These are phyloP conservation scores for Collybia mongolica DNA, from an alignment of 768 basidiomycete species.

Conservation along the genomic window DNA sequence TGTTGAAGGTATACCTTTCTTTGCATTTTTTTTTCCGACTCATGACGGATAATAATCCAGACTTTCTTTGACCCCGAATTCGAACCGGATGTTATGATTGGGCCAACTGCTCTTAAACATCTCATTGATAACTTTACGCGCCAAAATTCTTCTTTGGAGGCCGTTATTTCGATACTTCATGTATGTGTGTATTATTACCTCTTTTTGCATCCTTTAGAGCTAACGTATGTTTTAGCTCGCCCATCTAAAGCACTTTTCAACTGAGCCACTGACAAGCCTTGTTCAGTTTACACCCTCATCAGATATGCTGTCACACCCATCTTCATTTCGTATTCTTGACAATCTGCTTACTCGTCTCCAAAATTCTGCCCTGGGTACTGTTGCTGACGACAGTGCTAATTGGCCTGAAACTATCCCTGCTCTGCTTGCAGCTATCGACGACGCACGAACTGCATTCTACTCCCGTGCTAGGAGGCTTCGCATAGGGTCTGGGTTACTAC, in stretches of 20 bases:
- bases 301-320: conserved; percentile 10
- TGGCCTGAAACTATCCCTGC: conserved; percentile 26
- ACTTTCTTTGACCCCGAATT: conserved; percentile 64
- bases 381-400: conserved; percentile 11
- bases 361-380: conserved; percentile 1
- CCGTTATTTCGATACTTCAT: conserved; percentile 58
- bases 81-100: conserved; percentile 59
- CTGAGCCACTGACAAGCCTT: conserved; percentile 53
- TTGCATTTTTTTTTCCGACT: neutral
- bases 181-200: conserved; percentile 27
- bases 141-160: conserved; percentile 57
- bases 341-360: conserved; percentile 35
- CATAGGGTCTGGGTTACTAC: conserved; percentile 47
- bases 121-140: conserved; percentile 57
- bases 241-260: conserved; percentile 67
- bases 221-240: conserved; percentile 39
- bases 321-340: conserved; percentile 30
- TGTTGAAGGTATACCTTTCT: conserved; percentile 44
- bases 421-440: conserved; percentile 32
- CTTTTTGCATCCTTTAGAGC: neutral
- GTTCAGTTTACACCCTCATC: conserved; percentile 26
- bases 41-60: conserved; percentile 32
- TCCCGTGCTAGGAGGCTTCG: conserved; percentile 31
- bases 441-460: conserved; percentile 36
- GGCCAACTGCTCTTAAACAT: conserved; percentile 54